These are phyloP conservation scores for Erythrobasidium yunnanense DNA, from an alignment of 768 basidiomycete genomes.

Conservation along the genomic window DNA sequence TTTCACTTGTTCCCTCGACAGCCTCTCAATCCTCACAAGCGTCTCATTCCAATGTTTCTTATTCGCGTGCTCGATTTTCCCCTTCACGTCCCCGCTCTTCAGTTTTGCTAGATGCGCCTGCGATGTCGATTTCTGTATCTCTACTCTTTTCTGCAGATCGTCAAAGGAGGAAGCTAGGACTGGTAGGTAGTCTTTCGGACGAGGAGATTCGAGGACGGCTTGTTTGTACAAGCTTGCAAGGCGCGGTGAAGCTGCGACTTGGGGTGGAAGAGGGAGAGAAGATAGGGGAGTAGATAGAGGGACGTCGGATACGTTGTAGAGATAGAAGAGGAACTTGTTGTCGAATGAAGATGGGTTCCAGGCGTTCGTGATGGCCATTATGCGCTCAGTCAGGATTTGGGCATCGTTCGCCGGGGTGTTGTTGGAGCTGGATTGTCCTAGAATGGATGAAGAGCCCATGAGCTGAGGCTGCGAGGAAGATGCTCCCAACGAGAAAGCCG, in stretches of 20 bases:
- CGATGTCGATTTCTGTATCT: conserved; percentile 14
- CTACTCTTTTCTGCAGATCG: conserved; percentile 20
- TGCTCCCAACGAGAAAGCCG: background rate
- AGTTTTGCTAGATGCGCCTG: conserved; percentile 4
- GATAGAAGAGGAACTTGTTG: background rate
- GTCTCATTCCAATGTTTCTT: conserved; percentile 26
- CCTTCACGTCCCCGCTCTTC: background rate
- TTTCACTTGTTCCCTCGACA: background rate
- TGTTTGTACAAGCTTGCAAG: background rate
- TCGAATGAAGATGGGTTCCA: conserved; percentile 20
- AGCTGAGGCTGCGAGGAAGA: no score
- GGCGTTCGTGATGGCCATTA: background rate
- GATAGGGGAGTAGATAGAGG: conserved; percentile 3
- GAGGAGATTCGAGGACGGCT: conserved; percentile 20
- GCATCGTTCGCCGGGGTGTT: no score
- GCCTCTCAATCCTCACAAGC: conserved; percentile 3
- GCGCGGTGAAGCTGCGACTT: conserved; percentile 13
- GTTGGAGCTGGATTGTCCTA: no score
- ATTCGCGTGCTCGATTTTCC: conserved; percentile 11
- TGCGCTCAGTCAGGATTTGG: conserved; percentile 2
- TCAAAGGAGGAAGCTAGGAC: conserved; percentile 18
- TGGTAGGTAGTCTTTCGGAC: conserved; percentile 20
- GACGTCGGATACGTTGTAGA: conserved; percentile 9
- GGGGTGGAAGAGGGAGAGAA: conserved; percentile 1
- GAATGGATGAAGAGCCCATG: no score